phyloP scores from a whole-genome alignment of 306 rosid species.

The Pyrus communis region DNA sequence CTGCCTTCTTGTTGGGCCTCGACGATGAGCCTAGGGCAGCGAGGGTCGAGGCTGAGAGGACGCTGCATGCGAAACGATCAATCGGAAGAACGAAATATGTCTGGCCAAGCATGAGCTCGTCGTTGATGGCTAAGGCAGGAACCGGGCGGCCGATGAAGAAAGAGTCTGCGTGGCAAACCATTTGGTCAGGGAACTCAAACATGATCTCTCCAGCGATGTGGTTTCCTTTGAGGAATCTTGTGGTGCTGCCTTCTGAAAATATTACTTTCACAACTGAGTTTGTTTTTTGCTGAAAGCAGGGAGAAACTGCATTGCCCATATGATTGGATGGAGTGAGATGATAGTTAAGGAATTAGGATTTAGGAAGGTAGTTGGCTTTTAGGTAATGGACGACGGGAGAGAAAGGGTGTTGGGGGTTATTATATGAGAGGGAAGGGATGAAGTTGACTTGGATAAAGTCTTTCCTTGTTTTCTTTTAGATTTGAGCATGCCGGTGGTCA shows the following conservation, averaged over 20 bases:
- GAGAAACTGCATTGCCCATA: conserved; percentile 57
- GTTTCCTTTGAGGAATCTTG: conserved; percentile 28
- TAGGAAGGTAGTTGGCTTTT: background rate
- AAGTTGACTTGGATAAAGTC: conserved; percentile 56
- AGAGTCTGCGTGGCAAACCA: conserved; percentile 74
- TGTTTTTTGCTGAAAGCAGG: conserved; percentile 26
- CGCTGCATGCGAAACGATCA: conserved; percentile 39
- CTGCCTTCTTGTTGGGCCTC: conserved; percentile 23
- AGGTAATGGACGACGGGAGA: background rate
- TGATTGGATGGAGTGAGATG: background rate
- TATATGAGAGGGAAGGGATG: background rate
- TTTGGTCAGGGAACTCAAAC: conserved; percentile 75
- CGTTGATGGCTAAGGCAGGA: conserved; percentile 60
- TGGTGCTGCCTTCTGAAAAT: conserved; percentile 49
- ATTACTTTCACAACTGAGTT: conserved; percentile 33
- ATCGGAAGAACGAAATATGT: conserved; percentile 90
- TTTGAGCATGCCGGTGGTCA: conserved; percentile 64
- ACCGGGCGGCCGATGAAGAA: conserved; percentile 78
- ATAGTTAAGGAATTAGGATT: background rate
- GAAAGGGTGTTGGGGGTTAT: background rate
- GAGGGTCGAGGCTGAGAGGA: conserved; percentile 49
- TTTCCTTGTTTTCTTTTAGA: background rate
- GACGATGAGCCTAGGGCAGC: conserved; percentile 24
- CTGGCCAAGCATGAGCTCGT: conserved; percentile 52
- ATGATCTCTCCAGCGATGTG: conserved; percentile 81